phyloP scores from a whole-genome alignment of 768 basidiomycete species.

The Lactifluus volemus region DNA sequence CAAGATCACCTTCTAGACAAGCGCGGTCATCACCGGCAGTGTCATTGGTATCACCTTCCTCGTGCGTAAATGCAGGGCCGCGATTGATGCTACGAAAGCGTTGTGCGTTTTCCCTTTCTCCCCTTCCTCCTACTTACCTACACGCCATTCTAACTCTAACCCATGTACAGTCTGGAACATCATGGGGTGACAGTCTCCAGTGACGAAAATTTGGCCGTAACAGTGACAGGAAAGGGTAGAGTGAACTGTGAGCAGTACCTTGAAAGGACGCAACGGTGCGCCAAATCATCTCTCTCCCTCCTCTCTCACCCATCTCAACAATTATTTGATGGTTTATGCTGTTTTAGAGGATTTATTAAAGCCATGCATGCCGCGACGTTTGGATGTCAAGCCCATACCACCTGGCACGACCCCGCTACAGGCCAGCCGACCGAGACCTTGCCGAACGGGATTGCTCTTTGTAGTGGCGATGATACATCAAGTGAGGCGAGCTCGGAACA shows the following conservation, averaged over 20 bases:
- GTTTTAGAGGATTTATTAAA: not conserved
- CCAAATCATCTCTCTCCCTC: not conserved
- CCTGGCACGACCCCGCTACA: not conserved
- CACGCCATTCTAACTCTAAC: not conserved
- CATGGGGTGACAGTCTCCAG: not conserved
- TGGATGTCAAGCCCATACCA: not conserved
- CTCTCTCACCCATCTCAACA: too few relatives aligned
- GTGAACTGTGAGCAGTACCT: constrained; percentile 1
- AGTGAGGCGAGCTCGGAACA: not conserved
- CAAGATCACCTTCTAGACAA: not conserved
- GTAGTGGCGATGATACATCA: not conserved
- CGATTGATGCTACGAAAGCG: not conserved
- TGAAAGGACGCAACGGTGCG: constrained; percentile 10
- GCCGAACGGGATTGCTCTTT: not conserved
- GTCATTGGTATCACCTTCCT: not conserved
- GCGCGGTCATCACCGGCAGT: not conserved
- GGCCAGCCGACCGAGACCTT: not conserved
- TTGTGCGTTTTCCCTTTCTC: not conserved
- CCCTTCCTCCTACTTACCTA: too few relatives aligned
- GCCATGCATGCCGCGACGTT: not conserved
- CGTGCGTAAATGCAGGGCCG: not conserved
- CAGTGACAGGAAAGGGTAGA: not conserved
- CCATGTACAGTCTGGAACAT: not conserved
- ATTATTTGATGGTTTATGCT: too few relatives aligned
- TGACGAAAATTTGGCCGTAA: not conserved